phyloP scores from a whole-genome alignment of 768 basidiomycete genomes.

The Phlegmacium glaucopus region DNA sequence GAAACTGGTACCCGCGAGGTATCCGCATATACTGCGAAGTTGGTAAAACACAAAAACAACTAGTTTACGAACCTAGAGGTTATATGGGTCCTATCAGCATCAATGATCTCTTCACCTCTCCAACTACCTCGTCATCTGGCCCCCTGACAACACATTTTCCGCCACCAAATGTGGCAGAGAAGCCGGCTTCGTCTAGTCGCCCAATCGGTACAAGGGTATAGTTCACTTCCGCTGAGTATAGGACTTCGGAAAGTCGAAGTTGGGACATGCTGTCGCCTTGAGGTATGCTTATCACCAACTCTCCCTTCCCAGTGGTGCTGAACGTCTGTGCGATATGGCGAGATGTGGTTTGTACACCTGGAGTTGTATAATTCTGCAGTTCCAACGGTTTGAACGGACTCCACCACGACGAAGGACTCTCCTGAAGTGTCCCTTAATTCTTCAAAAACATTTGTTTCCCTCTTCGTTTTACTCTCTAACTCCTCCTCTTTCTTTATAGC shows the following conservation, averaged over 20 bases:
- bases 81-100: too few species aligned
- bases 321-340: constrained; percentile 26
- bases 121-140: constrained; percentile 13
- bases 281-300: constrained; percentile 29
- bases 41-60: too few species aligned
- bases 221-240: constrained; percentile 31
- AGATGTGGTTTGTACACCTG: constrained; percentile 26
- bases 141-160: constrained; percentile 25
- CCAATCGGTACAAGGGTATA: constrained; percentile 37
- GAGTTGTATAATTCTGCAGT: constrained; percentile 25
- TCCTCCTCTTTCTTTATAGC: too few species aligned
- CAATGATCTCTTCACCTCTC: constrained; percentile 16
- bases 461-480: too few species aligned
- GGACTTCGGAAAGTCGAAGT: constrained; percentile 28
- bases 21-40: too few species aligned
- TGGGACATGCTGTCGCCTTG: too few species aligned
- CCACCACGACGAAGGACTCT: not conserved
- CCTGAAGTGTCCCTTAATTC: too few species aligned
- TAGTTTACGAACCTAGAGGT: too few species aligned
- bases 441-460: too few species aligned
- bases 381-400: not conserved
- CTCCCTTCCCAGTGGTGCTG: constrained; percentile 24
- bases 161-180: constrained; percentile 21
- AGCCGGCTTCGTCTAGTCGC: constrained; percentile 30
- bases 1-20: too few species aligned